Conservation (phyloP, 345 rosid genomes). For the Nephelium lappaceum region DNA sequence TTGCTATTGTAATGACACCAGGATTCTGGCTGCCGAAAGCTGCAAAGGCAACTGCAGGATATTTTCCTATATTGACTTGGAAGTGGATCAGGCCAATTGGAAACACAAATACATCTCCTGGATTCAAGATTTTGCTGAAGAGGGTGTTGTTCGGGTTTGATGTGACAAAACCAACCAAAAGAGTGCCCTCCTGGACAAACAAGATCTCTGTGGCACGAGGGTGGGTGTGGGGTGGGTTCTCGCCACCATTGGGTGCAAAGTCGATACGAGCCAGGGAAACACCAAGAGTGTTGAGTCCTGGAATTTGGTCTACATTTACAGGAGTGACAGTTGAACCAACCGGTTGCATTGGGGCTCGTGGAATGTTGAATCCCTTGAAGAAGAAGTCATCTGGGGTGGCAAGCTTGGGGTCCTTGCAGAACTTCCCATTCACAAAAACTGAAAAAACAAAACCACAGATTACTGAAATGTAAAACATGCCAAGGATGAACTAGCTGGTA, state of each 20-base stretch:
- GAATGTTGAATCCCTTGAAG: conserved; percentile 23
- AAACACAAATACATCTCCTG: conserved; percentile 35
- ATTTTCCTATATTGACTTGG: conserved; percentile 31
- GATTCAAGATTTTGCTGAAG: conserved; percentile 24
- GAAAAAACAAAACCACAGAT: conserved; percentile 5
- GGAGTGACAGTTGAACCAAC: conserved; percentile 31
- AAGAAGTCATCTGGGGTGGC: conserved; percentile 31
- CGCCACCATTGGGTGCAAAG: conserved; percentile 27
- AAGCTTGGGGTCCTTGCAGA: conserved; percentile 39
- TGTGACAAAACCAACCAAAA: conserved; percentile 34
- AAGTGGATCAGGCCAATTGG: conserved; percentile 36
- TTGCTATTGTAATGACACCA: conserved; percentile 33
- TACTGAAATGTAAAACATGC: background rate
- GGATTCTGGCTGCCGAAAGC: conserved; percentile 34
- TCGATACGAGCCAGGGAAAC: conserved; percentile 33
- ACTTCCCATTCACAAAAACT: conserved; percentile 44
- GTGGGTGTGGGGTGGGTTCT: conserved; percentile 37
- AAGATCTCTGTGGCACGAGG: conserved; percentile 28
- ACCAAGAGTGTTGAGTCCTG: conserved; percentile 36
- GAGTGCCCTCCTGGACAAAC: conserved; percentile 23
- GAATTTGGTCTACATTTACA: conserved; percentile 4
- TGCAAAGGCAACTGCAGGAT: conserved; percentile 24
- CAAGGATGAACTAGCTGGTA: too few relatives aligned
- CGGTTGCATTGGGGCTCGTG: conserved; percentile 18
- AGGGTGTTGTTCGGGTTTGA: conserved; percentile 27